Percentiles rank a stretch among this genome's conserved stretches.
Conservation (phyloP, 495 filamentous ascomycete species). For the Neurospora cerealis region DNA sequence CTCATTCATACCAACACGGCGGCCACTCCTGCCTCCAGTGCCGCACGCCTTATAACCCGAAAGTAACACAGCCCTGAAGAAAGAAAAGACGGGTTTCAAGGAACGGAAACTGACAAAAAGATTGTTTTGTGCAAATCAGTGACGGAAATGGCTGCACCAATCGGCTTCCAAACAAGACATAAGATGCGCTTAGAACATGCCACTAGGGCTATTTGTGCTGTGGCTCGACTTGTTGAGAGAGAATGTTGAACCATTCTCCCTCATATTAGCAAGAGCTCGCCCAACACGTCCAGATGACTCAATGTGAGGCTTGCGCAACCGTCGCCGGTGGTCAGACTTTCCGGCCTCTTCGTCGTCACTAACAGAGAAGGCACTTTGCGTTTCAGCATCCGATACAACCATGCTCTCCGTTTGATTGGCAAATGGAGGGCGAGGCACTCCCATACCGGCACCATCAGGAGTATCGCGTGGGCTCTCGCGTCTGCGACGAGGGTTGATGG, state of each 20-base stretch:
- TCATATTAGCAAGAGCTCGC: constrained; percentile 29
- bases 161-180: constrained; percentile 3
- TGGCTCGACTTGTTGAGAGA: constrained; percentile 18
- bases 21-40: background rate
- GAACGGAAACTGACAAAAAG: constrained; percentile 12
- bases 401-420: constrained; percentile 12
- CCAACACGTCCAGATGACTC: constrained; percentile 35
- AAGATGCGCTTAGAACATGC: constrained; percentile 30
- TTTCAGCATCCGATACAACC: constrained; percentile 22
- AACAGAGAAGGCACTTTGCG: constrained; percentile 38
- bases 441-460: constrained; percentile 34
- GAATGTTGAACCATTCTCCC: constrained; percentile 30
- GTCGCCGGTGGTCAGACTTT: constrained; percentile 27
- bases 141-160: background rate
- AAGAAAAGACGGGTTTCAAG: constrained; percentile 11
- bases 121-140: background rate
- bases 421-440: constrained; percentile 12
- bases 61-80: constrained; percentile 10
- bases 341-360: constrained; percentile 40
- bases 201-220: constrained; percentile 28
- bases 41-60: background rate
- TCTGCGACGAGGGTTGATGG: constrained; percentile 58
- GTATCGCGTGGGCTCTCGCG: constrained; percentile 47
- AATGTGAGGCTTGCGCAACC: constrained; percentile 38
- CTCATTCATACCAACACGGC: constrained; percentile 9